These are phyloP conservation scores for Viola odorata DNA, from an alignment of 345 rosid species.

Conservation along the genomic window DNA sequence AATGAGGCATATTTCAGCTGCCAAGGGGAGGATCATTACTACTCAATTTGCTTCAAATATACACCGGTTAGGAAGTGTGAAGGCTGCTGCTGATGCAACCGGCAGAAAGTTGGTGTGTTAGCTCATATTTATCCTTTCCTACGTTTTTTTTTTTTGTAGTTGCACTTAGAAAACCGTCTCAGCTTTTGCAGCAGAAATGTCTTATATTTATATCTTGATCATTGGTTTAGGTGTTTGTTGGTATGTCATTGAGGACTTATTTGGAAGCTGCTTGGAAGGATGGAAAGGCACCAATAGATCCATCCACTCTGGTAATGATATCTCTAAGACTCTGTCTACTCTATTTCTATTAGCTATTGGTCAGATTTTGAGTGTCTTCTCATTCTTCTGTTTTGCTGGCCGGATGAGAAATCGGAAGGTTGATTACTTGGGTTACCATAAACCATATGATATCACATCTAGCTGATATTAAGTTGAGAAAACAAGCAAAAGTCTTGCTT, in stretches of 20 bases:
- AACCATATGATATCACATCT: too few species aligned
- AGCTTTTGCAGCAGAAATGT: not conserved
- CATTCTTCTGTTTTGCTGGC: too few species aligned
- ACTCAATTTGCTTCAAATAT: conserved; percentile 98
- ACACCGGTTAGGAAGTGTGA: conserved; percentile 95
- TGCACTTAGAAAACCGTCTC: not conserved
- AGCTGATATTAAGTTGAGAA: too few species aligned
- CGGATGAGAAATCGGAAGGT: too few species aligned
- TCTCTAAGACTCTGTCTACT: not conserved
- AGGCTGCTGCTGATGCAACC: conserved; percentile 91
- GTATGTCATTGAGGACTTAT: conserved; percentile 95
- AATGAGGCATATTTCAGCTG: conserved; percentile 64
- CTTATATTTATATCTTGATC: conserved; percentile 1
- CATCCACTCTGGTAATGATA: conserved; percentile 70
- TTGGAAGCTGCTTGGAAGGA: conserved; percentile 98
- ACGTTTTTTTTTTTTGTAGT: not conserved
- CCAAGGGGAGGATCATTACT: conserved; percentile 90
- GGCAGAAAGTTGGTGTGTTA: conserved; percentile 77
- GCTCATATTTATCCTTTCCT: conserved; percentile 1
- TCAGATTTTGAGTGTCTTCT: too few species aligned
- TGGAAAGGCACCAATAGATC: conserved; percentile 96
- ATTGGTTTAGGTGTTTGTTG: conserved; percentile 69
- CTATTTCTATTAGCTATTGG: not conserved
- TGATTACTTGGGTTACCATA: too few species aligned
- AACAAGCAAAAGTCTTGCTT: too few species aligned